Evolutionary conservation across 495 filamentous ascomycete genomes (phyloP).

Genomic region (Penicillium salamii): DNA sequence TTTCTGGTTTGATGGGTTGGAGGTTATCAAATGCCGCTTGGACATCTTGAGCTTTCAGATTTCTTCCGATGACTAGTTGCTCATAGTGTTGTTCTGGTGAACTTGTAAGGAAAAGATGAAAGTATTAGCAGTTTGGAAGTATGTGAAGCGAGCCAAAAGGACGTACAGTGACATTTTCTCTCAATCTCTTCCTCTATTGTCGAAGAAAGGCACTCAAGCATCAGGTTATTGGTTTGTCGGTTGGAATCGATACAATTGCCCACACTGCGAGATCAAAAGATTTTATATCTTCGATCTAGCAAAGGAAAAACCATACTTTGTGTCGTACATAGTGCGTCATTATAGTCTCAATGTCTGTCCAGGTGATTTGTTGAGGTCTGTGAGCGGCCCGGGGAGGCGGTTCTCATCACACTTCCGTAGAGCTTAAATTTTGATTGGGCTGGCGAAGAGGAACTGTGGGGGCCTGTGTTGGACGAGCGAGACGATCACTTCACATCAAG

Average conservation of each 20-base stretch:
- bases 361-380: neutral
- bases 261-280: no score
- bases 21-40: conserved; percentile 14
- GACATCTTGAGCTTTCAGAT: conserved; percentile 9
- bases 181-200: neutral
- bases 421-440: neutral
- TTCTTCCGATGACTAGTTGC: conserved; percentile 7
- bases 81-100: conserved; percentile 16
- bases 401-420: neutral
- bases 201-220: no score
- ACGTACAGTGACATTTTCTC: neutral
- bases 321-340: neutral
- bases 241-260: no score
- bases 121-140: no score
- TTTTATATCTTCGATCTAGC: no score
- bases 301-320: neutral
- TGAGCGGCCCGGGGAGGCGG: neutral
- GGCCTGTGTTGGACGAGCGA: neutral
- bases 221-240: no score
- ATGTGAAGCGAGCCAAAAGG: neutral
- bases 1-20: conserved; percentile 10
- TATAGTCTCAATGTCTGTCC: neutral
- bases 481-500: no score
- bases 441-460: neutral
- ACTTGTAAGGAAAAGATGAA: neutral